Evolutionary conservation across 768 basidiomycete genomes (phyloP).

Genomic region (Mycena galopus): DNA sequence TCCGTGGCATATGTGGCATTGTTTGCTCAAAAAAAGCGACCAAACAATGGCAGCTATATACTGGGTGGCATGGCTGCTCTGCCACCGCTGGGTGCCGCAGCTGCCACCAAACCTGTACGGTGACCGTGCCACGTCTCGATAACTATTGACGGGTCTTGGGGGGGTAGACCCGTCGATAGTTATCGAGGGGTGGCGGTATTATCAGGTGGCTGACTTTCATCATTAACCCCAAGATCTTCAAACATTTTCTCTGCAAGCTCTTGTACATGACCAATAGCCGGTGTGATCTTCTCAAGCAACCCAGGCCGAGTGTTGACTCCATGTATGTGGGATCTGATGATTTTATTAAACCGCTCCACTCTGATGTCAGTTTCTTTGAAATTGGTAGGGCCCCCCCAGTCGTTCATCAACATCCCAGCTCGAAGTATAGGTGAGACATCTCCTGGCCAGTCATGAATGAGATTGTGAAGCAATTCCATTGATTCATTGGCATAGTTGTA

Average conservation of each 20-base stretch:
- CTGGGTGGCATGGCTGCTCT: no score
- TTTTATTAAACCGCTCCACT: background rate
- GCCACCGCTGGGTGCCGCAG: no score
- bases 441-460: constrained; percentile 40
- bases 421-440: constrained; percentile 26
- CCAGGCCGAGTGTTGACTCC: background rate
- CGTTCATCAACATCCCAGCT: constrained; percentile 37
- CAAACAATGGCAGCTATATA: no score
- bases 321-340: background rate
- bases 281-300: background rate
- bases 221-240: background rate
- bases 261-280: background rate
- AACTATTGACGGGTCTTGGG: no score
- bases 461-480: constrained; percentile 43
- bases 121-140: no score
- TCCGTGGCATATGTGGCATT: no score
- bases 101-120: no score
- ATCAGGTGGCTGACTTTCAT: background rate
- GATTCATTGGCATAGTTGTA: constrained; percentile 43
- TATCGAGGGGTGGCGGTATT: no score
- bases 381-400: constrained; percentile 6
- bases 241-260: background rate
- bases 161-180: no score
- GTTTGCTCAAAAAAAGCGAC: no score
- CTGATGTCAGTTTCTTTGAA: background rate